phyloP scores from a whole-genome alignment of 1,284 basidiomycete species.

The Fomitopsis palustris region DNA sequence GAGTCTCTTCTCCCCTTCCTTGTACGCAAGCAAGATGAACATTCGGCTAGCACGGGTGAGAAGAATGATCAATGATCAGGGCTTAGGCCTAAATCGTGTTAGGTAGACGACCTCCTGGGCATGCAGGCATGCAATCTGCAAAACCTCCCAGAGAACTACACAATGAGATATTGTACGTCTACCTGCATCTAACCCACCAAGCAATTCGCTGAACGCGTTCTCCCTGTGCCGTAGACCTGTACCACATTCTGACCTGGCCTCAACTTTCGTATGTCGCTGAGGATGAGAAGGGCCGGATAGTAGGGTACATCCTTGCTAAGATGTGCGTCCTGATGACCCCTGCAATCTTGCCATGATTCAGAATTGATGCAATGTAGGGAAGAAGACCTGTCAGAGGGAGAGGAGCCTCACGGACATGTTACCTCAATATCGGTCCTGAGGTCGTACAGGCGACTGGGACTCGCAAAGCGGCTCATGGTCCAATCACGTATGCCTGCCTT shows the following conservation, averaged over 20 bases:
- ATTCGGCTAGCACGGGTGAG: slow-evolving; percentile 10
- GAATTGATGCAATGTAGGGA: slow-evolving; percentile 42
- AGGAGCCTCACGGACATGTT: slow-evolving; percentile 80
- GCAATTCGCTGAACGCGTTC: background rate
- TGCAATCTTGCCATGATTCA: background rate
- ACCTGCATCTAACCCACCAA: background rate
- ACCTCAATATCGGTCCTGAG: slow-evolving; percentile 89
- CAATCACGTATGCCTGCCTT: slow-evolving; percentile 66
- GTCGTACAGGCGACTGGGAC: slow-evolving; percentile 79
- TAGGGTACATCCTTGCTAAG: slow-evolving; percentile 94
- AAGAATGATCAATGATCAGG: background rate
- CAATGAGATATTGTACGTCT: slow-evolving; percentile 80
- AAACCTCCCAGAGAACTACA: slow-evolving; percentile 87
- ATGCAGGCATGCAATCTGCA: slow-evolving; percentile 93
- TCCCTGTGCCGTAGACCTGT: slow-evolving; percentile 60
- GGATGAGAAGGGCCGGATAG: slow-evolving; percentile 83
- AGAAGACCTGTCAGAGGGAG: slow-evolving; percentile 60
- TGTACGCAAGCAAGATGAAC: slow-evolving; percentile 3
- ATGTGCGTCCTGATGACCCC: slow-evolving; percentile 44
- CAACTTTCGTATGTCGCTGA: slow-evolving; percentile 93
- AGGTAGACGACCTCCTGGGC: slow-evolving; percentile 73
- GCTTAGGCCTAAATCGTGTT: slow-evolving; percentile 6
- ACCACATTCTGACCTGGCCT: slow-evolving; percentile 90
- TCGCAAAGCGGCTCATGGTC: slow-evolving; percentile 88
- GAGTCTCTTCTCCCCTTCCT: background rate